Evolutionary conservation across 345 rosid species (phyloP).

Genomic region (Ceriops decandra): DNA sequence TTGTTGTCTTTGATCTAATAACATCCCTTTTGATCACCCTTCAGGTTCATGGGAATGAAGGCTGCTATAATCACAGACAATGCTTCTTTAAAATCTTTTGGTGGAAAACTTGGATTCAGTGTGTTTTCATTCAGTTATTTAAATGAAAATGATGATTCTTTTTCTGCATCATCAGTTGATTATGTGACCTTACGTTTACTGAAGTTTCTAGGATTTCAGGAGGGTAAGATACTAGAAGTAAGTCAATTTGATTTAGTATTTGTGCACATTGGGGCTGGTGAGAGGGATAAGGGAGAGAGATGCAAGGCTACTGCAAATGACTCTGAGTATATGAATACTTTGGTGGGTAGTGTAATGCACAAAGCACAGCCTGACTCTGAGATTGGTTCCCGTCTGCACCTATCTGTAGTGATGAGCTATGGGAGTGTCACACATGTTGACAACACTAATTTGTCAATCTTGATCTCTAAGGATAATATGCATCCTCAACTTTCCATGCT

Average conservation of each 20-base stretch:
- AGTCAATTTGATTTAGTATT: constrained; percentile 62
- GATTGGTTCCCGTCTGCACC: constrained; percentile 57
- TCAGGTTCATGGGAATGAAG: constrained; percentile 85
- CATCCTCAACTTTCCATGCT: constrained; percentile 43
- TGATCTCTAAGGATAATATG: constrained; percentile 29
- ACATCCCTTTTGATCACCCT: constrained; percentile 6
- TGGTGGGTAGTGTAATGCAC: constrained; percentile 49
- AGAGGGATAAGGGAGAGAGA: constrained; percentile 14
- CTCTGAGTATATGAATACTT: constrained; percentile 41
- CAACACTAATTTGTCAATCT: constrained; percentile 36
- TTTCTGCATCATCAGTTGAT: constrained; percentile 24
- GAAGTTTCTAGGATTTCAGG: constrained; percentile 63
- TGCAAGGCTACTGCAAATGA: constrained; percentile 21
- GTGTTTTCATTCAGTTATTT: constrained; percentile 37
- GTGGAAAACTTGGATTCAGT: constrained; percentile 47
- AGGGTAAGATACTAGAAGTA: constrained; percentile 44
- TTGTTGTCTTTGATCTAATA: background rate
- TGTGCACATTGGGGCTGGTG: constrained; percentile 57
- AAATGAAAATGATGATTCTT: constrained; percentile 22
- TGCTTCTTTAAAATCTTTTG: constrained; percentile 45
- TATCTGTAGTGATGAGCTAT: constrained; percentile 71
- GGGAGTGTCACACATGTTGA: constrained; percentile 47
- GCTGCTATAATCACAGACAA: constrained; percentile 59
- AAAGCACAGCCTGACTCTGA: constrained; percentile 55
- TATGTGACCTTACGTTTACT: constrained; percentile 39